Conservation (phyloP, 371 early-diverging fungal species). For the Mucor circinelloides region DNA sequence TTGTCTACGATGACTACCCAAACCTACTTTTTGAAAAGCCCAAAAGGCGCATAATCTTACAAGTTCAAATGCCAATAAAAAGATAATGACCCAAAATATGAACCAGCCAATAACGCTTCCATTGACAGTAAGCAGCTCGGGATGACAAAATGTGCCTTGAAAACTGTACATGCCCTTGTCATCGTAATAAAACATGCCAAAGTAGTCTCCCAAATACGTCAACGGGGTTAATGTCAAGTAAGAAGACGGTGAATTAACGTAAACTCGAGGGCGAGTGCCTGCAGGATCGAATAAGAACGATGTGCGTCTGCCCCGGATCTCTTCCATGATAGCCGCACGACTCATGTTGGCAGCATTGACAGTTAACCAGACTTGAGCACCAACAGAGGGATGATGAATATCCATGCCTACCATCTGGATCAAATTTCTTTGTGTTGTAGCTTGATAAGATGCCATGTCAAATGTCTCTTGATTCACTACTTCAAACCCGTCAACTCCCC, state of each 20-base stretch:
- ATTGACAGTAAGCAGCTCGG: constrained; percentile 43
- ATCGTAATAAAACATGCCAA: constrained; percentile 61
- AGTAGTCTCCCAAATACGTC: constrained; percentile 57
- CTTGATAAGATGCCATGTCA: constrained; percentile 63
- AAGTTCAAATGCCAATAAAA: constrained; percentile 32
- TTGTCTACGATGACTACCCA: not conserved
- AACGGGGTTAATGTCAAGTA: constrained; percentile 57
- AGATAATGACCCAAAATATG: constrained; percentile 58
- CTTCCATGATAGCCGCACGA: constrained; percentile 55
- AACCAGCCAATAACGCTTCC: constrained; percentile 63
- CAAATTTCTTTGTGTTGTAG: constrained; percentile 44
- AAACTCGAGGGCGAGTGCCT: constrained; percentile 60
- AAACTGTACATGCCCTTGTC: constrained; percentile 76
- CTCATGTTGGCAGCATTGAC: constrained; percentile 54
- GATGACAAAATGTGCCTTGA: constrained; percentile 68
- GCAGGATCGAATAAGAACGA: constrained; percentile 73
- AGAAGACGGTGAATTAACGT: constrained; percentile 40
- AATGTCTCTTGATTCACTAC: constrained; percentile 65
- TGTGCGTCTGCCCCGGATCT: constrained; percentile 62
- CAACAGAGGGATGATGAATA: constrained; percentile 65
- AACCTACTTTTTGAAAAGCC: not conserved
- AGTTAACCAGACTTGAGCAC: constrained; percentile 67
- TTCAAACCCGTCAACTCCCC: constrained; percentile 81
- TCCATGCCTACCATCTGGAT: constrained; percentile 71
- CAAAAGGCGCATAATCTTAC: constrained; percentile 13